phyloP scores from a whole-genome alignment of 768 basidiomycete species.

The Mrakia hoshinonis region DNA sequence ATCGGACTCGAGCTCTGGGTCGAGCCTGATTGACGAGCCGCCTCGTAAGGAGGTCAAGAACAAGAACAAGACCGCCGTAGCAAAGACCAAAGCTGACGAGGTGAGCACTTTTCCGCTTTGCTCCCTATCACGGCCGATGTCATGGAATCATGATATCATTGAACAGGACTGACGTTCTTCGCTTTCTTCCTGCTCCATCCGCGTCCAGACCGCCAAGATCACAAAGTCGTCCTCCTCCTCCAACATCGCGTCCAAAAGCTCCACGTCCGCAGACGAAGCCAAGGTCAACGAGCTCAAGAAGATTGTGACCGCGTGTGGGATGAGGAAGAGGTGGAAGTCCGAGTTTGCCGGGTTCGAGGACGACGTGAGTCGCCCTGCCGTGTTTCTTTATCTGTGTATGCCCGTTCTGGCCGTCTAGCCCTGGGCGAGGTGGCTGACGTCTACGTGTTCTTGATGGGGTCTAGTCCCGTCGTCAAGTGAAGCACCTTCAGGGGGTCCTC shows the following conservation, averaged over 20 bases:
- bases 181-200: no score
- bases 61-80: no score
- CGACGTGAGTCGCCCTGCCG: neutral
- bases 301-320: neutral
- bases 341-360: slow-evolving; percentile 12
- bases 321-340: slow-evolving; percentile 6
- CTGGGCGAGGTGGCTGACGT: neutral
- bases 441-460: neutral
- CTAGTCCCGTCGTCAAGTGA: neutral
- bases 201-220: no score
- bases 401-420: neutral
- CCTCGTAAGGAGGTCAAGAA: no score
- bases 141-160: no score
- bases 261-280: neutral
- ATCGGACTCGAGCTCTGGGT: no score
- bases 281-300: neutral
- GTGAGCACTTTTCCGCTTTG: no score
- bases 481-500: neutral
- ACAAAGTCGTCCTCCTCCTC: neutral
- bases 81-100: no score
- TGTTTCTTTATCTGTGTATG: neutral
- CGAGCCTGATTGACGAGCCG: no score
- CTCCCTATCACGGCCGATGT: no score
- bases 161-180: no score
- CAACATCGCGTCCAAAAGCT: neutral